Percentiles rank a stretch among this genome's conserved stretches.
These are phyloP conservation scores for Quercus lobata DNA, from an alignment of 331 rosid genomes.

Conservation along the genomic window DNA sequence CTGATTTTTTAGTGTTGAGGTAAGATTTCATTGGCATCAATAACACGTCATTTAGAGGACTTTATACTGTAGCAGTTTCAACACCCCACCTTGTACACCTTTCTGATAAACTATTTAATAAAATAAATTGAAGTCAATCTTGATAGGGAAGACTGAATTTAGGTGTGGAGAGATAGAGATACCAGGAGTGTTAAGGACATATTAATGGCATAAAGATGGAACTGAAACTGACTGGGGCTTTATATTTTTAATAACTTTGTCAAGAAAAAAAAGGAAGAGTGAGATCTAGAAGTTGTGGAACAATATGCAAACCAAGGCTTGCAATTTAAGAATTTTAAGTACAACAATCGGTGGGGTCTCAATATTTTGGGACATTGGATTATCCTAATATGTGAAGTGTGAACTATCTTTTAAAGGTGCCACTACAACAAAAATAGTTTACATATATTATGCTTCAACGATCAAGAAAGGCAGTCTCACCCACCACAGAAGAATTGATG, in stretches of 20 bases:
- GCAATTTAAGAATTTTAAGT: neutral
- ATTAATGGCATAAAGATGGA: slow-evolving; percentile 8
- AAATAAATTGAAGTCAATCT: slow-evolving; percentile 3
- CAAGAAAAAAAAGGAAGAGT: too few relatives aligned
- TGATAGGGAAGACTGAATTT: slow-evolving; percentile 1
- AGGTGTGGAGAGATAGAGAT: slow-evolving; percentile 19
- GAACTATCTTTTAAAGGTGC: too few relatives aligned
- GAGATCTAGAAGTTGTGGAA: neutral
- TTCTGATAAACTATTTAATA: neutral
- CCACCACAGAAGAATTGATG: too few relatives aligned
- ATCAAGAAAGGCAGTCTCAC: too few relatives aligned
- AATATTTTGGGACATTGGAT: too few relatives aligned
- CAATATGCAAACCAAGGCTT: slow-evolving; percentile 5
- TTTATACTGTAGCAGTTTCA: neutral
- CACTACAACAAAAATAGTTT: too few relatives aligned
- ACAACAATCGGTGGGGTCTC: neutral
- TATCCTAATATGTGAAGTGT: too few relatives aligned
- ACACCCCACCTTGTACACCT: slow-evolving; percentile 13
- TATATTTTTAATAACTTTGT: neutral
- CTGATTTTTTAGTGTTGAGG: neutral
- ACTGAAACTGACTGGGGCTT: neutral
- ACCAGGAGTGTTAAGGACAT: slow-evolving; percentile 23
- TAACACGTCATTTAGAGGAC: slow-evolving; percentile 28
- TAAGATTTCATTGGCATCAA: slow-evolving; percentile 30
- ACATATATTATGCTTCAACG: too few relatives aligned